These are phyloP conservation scores for Rosellinia necatrix DNA, from an alignment of 2,329 filamentous ascomycete genomes.

Conservation along the genomic window DNA sequence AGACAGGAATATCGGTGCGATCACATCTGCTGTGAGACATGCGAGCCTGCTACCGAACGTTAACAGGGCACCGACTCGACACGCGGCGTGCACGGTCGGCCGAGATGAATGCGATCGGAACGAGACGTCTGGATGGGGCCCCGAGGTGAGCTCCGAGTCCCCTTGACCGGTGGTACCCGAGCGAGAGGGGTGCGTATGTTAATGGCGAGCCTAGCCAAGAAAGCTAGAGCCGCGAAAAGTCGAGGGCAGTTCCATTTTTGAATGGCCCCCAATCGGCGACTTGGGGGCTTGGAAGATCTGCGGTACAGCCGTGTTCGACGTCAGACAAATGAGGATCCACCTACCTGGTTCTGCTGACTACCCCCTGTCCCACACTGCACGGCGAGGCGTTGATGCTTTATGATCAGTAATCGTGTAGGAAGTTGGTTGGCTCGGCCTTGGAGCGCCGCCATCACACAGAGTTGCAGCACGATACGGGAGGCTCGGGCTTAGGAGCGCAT, in stretches of 20 bases:
- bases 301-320: neutral
- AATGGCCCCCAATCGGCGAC: conserved; percentile 1
- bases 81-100: conserved; percentile 1
- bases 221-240: neutral
- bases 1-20: conserved; percentile 55
- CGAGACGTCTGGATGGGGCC: neutral
- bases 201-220: conserved; percentile 3
- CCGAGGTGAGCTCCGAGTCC: neutral
- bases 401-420: conserved; percentile 24
- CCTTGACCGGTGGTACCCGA: neutral
- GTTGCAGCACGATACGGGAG: conserved; percentile 20
- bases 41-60: conserved; percentile 48
- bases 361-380: conserved; percentile 11
- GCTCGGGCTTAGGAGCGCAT: conserved; percentile 8
- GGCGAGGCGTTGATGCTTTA: conserved; percentile 22
- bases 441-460: conserved; percentile 17
- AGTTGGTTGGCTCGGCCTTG: conserved; percentile 26
- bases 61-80: conserved; percentile 10
- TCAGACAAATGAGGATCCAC: neutral
- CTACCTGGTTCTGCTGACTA: conserved; percentile 3
- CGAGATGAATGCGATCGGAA: conserved; percentile 4
- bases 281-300: neutral
- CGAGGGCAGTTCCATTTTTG: neutral
- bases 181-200: neutral
- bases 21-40: conserved; percentile 58